These are phyloP conservation scores for Solioccasus polychromus DNA, from an alignment of 768 basidiomycete genomes.

Conservation along the genomic window DNA sequence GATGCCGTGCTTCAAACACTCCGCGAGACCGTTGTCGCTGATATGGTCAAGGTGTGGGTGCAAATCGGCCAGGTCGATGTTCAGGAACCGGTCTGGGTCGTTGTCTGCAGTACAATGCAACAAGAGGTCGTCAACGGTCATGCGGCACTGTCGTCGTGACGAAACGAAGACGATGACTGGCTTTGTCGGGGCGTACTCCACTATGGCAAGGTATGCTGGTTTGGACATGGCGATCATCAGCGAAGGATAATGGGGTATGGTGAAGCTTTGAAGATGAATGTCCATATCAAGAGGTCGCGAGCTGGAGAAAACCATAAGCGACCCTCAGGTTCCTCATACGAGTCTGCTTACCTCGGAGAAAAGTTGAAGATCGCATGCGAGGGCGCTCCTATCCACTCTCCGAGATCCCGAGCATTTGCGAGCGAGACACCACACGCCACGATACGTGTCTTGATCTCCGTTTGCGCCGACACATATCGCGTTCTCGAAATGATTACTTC, in stretches of 20 bases:
- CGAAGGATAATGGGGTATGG: constrained; percentile 96
- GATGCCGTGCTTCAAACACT: constrained; percentile 85
- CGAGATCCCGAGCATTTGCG: constrained; percentile 92
- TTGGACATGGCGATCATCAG: constrained; percentile 99
- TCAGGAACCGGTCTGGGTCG: constrained; percentile 81
- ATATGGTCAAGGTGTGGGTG: constrained; percentile 88
- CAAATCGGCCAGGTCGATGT: constrained; percentile 78
- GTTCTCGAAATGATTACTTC: constrained; percentile 95
- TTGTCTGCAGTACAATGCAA: constrained; percentile 88
- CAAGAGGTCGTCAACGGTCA: constrained; percentile 89
- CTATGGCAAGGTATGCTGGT: constrained; percentile 90
- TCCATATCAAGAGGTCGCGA: constrained; percentile 98
- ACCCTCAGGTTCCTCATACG: constrained; percentile 1
- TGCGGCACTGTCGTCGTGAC: constrained; percentile 88
- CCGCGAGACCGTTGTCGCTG: constrained; percentile 68
- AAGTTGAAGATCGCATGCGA: constrained; percentile 98
- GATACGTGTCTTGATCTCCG: constrained; percentile 87
- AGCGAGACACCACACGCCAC: constrained; percentile 94
- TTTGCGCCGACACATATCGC: constrained; percentile 94
- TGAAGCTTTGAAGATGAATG: constrained; percentile 94
- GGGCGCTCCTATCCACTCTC: constrained; percentile 96
- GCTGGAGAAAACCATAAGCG: constrained; percentile 37
- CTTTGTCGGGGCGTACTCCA: constrained; percentile 80
- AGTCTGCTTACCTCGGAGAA: constrained; percentile 66
- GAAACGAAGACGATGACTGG: constrained; percentile 94